phyloP scores from a whole-genome alignment of 495 filamentous ascomycete species.

The Parathielavia hyrcaniae region DNA sequence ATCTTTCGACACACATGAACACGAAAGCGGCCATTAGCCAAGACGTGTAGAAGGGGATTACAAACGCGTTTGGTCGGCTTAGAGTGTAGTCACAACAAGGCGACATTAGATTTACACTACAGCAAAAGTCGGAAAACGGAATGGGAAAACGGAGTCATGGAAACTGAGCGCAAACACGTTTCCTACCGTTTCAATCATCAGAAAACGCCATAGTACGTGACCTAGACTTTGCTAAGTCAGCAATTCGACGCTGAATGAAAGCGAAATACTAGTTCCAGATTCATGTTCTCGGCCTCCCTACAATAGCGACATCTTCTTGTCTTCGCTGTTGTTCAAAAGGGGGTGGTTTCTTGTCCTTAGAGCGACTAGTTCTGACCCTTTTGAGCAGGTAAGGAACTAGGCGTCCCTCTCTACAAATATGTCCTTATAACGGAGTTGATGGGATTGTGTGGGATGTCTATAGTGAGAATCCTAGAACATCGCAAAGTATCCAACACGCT shows the following conservation, averaged over 20 bases:
- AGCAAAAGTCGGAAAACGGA: not conserved
- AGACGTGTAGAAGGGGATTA: not conserved
- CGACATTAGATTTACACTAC: not conserved
- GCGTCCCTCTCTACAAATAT: too few relatives aligned
- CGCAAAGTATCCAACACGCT: too few relatives aligned
- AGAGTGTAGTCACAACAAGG: not conserved
- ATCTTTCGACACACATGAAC: slow-evolving; percentile 11
- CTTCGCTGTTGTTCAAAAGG: too few relatives aligned
- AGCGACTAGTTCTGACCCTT: too few relatives aligned
- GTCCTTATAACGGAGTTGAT: too few relatives aligned
- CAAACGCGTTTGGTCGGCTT: not conserved
- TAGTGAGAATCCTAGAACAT: too few relatives aligned
- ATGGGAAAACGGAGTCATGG: not conserved
- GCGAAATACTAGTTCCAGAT: not conserved
- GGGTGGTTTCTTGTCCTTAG: too few relatives aligned
- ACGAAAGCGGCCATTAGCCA: slow-evolving; percentile 8
- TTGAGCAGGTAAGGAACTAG: too few relatives aligned
- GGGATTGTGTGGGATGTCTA: too few relatives aligned
- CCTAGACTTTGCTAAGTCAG: not conserved
- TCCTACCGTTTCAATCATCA: not conserved
- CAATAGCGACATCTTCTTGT: not conserved
- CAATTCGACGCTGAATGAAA: not conserved
- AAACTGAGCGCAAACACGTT: not conserved
- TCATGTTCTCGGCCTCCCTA: not conserved
- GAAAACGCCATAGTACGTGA: not conserved